Evolutionary conservation across 2,329 filamentous ascomycete genomes (phyloP).

Genomic region (Aspergillus fumigatiaffinis): DNA sequence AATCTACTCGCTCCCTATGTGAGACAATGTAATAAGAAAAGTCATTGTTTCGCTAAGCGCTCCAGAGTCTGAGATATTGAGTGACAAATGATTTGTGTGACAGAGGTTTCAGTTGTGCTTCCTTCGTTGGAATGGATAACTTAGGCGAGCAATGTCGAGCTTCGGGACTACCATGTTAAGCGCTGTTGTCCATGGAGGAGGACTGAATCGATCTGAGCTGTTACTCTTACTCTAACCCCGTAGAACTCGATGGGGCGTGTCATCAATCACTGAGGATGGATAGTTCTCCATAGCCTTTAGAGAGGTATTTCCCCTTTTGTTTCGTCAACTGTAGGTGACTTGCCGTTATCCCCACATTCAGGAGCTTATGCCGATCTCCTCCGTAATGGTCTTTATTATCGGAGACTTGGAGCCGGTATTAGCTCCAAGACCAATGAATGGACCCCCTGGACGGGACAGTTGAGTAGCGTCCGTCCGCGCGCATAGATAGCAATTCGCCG

Average conservation of each 20-base stretch:
- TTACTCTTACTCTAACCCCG: neutral
- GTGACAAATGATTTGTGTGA: neutral
- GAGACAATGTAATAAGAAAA: conserved; percentile 7
- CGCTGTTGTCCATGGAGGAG: neutral
- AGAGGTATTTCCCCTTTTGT: neutral
- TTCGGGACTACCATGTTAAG: neutral
- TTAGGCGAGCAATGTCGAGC: neutral
- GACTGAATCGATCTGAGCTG: neutral
- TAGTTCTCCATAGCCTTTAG: neutral
- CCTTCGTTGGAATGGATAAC: neutral
- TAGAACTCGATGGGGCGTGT: neutral
- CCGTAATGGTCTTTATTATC: neutral
- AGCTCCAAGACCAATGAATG: neutral
- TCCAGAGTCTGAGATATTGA: neutral
- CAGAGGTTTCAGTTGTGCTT: neutral
- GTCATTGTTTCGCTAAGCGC: conserved; percentile 1
- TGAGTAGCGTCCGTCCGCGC: neutral
- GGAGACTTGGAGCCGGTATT: neutral
- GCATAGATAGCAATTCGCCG: neutral
- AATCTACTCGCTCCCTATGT: conserved; percentile 8
- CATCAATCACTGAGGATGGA: neutral
- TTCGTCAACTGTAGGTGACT: neutral
- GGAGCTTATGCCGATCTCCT: neutral
- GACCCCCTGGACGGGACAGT: neutral
- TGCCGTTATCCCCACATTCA: neutral